These are phyloP conservation scores for Rhipidocladum racemiflorum DNA, from an alignment of 176 grass and related monocot genomes.

Conservation along the genomic window DNA sequence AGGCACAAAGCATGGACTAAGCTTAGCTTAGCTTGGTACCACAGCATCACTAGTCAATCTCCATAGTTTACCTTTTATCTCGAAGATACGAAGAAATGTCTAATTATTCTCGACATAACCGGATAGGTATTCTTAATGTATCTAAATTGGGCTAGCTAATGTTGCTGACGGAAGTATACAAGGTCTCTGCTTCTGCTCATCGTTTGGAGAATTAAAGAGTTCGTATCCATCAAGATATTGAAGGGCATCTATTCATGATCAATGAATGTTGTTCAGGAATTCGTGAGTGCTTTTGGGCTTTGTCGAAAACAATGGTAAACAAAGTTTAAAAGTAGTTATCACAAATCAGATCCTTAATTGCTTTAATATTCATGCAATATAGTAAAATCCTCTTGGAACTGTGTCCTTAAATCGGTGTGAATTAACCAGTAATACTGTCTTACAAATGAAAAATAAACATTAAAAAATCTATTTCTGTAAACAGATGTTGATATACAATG, in stretches of 20 bases:
- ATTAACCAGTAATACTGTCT: background rate
- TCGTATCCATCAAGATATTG: slow-evolving; percentile 21
- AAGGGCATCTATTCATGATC: background rate
- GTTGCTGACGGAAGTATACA: slow-evolving; percentile 1
- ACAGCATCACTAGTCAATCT: too few relatives aligned
- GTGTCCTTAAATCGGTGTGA: background rate
- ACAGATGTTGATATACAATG: background rate
- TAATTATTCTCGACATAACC: slow-evolving; percentile 30
- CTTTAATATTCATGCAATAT: background rate
- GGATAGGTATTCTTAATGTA: slow-evolving; percentile 3
- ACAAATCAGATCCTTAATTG: background rate
- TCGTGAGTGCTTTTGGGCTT: background rate
- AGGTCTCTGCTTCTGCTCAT: background rate
- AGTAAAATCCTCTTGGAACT: background rate
- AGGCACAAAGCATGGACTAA: too few relatives aligned
- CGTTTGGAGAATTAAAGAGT: slow-evolving; percentile 19
- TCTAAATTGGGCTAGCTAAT: slow-evolving; percentile 12
- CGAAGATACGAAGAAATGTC: slow-evolving; percentile 14
- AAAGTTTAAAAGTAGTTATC: background rate
- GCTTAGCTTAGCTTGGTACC: too few relatives aligned
- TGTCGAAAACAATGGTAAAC: background rate
- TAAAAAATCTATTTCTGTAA: background rate
- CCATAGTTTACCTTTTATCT: background rate
- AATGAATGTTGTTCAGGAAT: background rate
- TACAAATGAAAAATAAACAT: background rate